Conservation (phyloP, 495 filamentous ascomycete species). For the Penicillium paxilli region DNA sequence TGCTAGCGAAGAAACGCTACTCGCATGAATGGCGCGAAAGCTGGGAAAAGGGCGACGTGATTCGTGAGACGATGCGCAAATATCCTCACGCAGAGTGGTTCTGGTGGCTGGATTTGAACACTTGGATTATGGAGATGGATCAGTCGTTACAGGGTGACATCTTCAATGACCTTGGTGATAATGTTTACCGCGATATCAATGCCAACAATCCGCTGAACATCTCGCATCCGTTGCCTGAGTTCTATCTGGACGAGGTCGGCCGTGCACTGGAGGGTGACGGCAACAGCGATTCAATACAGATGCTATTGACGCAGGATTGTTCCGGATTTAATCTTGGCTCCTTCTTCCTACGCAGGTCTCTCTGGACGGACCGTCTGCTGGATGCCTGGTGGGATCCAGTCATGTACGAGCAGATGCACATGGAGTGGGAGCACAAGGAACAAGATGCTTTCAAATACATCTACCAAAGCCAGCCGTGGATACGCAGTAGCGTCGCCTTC, state of each 20-base stretch:
- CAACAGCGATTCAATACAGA: constrained; percentile 71
- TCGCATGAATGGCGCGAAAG: constrained; percentile 99
- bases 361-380: constrained; percentile 88
- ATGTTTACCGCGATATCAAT: constrained; percentile 95
- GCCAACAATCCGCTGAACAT: constrained; percentile 95
- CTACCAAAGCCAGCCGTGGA: constrained; percentile 90
- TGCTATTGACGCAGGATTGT: constrained; percentile 93
- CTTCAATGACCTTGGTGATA: constrained; percentile 72
- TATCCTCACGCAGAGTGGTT: constrained; percentile 98
- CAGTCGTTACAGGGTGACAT: constrained; percentile 89
- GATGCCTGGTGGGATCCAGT: constrained; percentile 99
- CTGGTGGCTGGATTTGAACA: constrained; percentile 99
- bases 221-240: constrained; percentile 70
- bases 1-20: constrained; percentile 98
- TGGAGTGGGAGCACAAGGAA: constrained; percentile 99
- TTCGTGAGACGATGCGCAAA: constrained; percentile 87
- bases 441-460: constrained; percentile 93
- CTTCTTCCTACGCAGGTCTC: constrained; percentile 82
- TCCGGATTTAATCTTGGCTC: constrained; percentile 95
- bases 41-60: constrained; percentile 98
- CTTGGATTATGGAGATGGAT: constrained; percentile 95
- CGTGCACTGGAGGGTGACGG: constrained; percentile 74
- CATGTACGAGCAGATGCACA: constrained; percentile 96
- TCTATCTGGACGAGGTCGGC: constrained; percentile 72
- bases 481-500: constrained; percentile 85